Evolutionary conservation across 2,329 filamentous ascomycete genomes (phyloP), one percentile per base, ranked within the genome.

Genomic region (Annulohypoxylon truncatum): DNA sequence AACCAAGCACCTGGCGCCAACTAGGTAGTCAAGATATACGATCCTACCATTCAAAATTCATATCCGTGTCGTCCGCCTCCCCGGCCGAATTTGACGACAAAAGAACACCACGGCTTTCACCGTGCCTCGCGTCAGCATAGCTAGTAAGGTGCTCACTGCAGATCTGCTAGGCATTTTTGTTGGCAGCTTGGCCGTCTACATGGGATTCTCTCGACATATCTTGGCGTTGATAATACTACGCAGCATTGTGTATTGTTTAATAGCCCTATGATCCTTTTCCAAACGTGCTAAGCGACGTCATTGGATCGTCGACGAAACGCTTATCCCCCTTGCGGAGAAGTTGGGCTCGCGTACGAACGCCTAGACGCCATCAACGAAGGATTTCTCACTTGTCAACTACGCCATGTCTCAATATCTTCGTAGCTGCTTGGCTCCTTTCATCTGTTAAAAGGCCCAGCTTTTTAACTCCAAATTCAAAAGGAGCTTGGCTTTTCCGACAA

Each of bases 141-240:
- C 13, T 62, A 35, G 58, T 67, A 70, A 69, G 58, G 66, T 71
- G 69, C 69, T 71, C 67, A 71, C 69, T 71, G 64, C 64, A 71
- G 69, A 69, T 69, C 64, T 55, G 59, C 59, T 61, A 38, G 55
- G 60, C 56, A 59, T 61, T 65, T 65, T 61, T 61, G 53, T 61
- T 57, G 53, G 48, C 40, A 52, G 42, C 57, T 51, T 52, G 38
- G 47, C 51, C 42, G 46, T 55, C 24, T 8, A 38, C 28, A 56
- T 48, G 56, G 38, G 50, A 57, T 61, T 42, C n/a, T 54, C 46
- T 54, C 29, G 22, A 58, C 7, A 20, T 35, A 53, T 56, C 61
- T 61, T 63, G 48, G 64, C 42, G 38, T 53, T 47, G 28, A 18
- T 33, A 47, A 44, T 52, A 55, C 18, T 42, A 42, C n/a, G n/a